These are phyloP conservation scores for Aureobasidium subglaciale DNA, from an alignment of 2,329 filamentous ascomycete genomes.

Conservation along the genomic window DNA sequence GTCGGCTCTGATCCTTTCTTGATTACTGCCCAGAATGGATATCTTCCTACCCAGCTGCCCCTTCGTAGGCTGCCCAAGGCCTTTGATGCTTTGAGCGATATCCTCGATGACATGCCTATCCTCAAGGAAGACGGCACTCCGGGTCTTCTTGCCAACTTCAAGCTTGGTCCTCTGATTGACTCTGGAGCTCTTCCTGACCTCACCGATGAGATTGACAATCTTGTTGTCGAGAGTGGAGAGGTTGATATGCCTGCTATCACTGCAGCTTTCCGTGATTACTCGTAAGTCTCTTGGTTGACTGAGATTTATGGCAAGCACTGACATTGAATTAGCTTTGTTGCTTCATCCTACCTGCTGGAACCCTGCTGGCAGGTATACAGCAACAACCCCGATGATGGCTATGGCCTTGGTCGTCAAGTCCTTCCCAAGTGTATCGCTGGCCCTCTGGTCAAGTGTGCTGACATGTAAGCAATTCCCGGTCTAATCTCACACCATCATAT, in stretches of 20 bases:
- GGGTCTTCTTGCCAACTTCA: slow-evolving; percentile 67
- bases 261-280: slow-evolving; percentile 84
- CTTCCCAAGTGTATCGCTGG: slow-evolving; percentile 69
- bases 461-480: slow-evolving; percentile 59
- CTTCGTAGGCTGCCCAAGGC: slow-evolving; percentile 56
- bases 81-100: slow-evolving; percentile 64
- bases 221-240: slow-evolving; percentile 52
- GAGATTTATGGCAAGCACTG: background rate
- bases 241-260: slow-evolving; percentile 73
- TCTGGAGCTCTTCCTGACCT: slow-evolving; percentile 63
- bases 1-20: slow-evolving; percentile 57
- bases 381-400: slow-evolving; percentile 54
- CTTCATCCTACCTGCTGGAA: slow-evolving; percentile 83
- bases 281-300: slow-evolving; percentile 27
- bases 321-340: slow-evolving; percentile 54
- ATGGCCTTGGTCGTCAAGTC: slow-evolving; percentile 68
- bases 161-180: slow-evolving; percentile 68
- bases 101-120: slow-evolving; percentile 73
- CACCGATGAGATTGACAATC: slow-evolving; percentile 51
- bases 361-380: slow-evolving; percentile 72
- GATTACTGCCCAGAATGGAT: slow-evolving; percentile 68
- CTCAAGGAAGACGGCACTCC: slow-evolving; percentile 64
- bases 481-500: background rate
- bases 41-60: slow-evolving; percentile 56
- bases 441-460: slow-evolving; percentile 75